phyloP scores from a whole-genome alignment of 768 basidiomycete species.

The Macrolepiota dolichaula region DNA sequence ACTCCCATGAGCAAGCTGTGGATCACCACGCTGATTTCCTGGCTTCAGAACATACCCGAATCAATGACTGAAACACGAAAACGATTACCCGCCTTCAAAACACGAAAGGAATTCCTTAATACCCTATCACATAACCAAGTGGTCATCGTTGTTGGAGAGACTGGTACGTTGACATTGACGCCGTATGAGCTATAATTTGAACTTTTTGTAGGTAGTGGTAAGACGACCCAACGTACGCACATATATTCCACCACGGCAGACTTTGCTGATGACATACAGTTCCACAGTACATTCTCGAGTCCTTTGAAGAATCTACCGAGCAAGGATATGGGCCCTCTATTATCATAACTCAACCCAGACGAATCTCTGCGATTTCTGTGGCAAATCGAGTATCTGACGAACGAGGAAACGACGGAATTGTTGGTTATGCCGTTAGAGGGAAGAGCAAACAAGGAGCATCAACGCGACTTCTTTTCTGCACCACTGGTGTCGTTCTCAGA shows the following conservation, averaged over 20 bases:
- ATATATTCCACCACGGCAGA: background rate
- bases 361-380: slow-evolving; percentile 87
- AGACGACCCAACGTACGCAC: slow-evolving; percentile 75
- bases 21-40: background rate
- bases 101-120: slow-evolving; percentile 58
- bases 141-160: slow-evolving; percentile 88
- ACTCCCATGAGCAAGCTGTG: background rate
- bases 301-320: slow-evolving; percentile 56
- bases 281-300: slow-evolving; percentile 88
- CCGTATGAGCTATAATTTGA: background rate
- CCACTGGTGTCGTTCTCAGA: slow-evolving; percentile 88
- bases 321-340: slow-evolving; percentile 68
- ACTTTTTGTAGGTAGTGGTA: slow-evolving; percentile 67
- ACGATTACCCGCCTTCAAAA: slow-evolving; percentile 74
- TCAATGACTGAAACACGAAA: slow-evolving; percentile 53
- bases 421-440: slow-evolving; percentile 89
- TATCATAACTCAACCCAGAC: slow-evolving; percentile 84
- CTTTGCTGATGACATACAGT: slow-evolving; percentile 37
- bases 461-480: slow-evolving; percentile 86
- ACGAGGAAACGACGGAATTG: slow-evolving; percentile 68
- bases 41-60: slow-evolving; percentile 10
- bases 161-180: slow-evolving; percentile 42
- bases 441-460: slow-evolving; percentile 64
- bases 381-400: slow-evolving; percentile 85
- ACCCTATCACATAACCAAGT: slow-evolving; percentile 58